Base-by-base conservation (phyloP, 176 grass and related monocot species). In the Guadua angustifolia region DNA sequence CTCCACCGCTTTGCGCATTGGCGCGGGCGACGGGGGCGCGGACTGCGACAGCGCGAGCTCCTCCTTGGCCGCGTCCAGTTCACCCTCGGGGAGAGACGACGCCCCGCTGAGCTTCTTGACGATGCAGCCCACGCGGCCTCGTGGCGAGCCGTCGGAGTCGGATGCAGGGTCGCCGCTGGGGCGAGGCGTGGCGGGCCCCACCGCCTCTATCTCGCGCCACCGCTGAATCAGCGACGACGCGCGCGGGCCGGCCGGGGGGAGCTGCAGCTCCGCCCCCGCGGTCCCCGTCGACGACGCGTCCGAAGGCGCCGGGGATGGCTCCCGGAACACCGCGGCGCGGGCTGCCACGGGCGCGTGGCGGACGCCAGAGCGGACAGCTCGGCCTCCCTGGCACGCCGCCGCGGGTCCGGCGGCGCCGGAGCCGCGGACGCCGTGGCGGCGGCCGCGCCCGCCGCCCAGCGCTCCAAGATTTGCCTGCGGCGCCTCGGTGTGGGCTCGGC, bases 201-300 rank as follows among this genome's bases (percentile, higher is more conserved):
- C 87, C 9, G 91, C 91, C 91, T 98, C 96, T 62, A 98, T 77
- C 84, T 94, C 96, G 79, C 96, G 84, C 96, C 96, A 98, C 44
- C 90, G 94, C 83, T 98, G 96, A 56, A 98, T 98, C 65, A 98
- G 80, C 64, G 96, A 98, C 0, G 96, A 95, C 8, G 96, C 93
- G 0, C 96, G 93, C n/a, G 90, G 91, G 9, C 86, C 94, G 22
- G 83, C 22, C 11, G 83, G 83, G 1, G 82, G 89, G 22, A 86
- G 71, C 7, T 97, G 68, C 39, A 3, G 58, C 15, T 25, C 71
- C 16, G 22, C 21, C 15, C 57, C 44, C 5, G 16, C 38, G n/a
- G 49, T 40, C 26, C 63, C 17, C 19, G 64, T n/a, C 0, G 84
- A 73, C 3, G 91, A 95, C 25, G 86, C 79, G 40, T 95, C 89